Conservation (phyloP, 345 rosid species). For the Salix koriyanagi region DNA sequence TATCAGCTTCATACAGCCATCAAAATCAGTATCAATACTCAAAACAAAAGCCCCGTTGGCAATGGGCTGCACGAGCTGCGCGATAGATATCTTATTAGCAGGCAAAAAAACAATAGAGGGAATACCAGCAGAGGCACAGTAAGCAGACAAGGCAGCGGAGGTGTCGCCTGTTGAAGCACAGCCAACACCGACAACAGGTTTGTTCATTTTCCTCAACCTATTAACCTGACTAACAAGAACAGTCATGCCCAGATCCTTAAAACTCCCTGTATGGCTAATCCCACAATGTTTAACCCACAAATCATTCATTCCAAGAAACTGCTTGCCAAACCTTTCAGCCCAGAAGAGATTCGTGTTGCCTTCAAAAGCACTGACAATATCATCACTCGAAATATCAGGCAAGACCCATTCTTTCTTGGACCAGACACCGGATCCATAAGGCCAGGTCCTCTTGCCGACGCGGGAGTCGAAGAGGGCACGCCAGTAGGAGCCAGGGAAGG, state of each 20-base stretch:
- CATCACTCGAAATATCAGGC: conserved; percentile 23
- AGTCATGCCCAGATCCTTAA: conserved; percentile 31
- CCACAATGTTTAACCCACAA: conserved; percentile 32
- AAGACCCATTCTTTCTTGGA: conserved; percentile 26
- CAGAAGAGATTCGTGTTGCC: conserved; percentile 28
- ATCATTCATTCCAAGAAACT: conserved; percentile 22
- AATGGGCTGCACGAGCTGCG: conserved; percentile 32
- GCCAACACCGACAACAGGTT: conserved; percentile 24
- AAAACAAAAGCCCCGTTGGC: conserved; percentile 31
- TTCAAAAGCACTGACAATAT: conserved; percentile 25
- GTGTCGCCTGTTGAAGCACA: conserved; percentile 34
- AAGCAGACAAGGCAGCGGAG: conserved; percentile 26
- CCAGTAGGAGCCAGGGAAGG: conserved; percentile 24
- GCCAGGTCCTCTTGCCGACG: conserved; percentile 25
- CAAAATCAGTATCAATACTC: conserved; percentile 29
- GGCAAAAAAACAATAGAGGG: conserved; percentile 27
- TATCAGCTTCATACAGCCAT: conserved; percentile 27
- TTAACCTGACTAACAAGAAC: conserved; percentile 26
- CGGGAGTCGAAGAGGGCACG: conserved; percentile 20
- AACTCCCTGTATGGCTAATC: conserved; percentile 29
- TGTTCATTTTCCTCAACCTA: conserved; percentile 23
- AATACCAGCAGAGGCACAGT: conserved; percentile 26
- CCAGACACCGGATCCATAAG: conserved; percentile 31
- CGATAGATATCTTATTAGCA: conserved; percentile 26
- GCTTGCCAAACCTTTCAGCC: conserved; percentile 28